Percentiles rank a stretch among this genome's conserved stretches.
Evolutionary conservation across 202 grass and related monocot genomes (phyloP).

Genomic region (Schoenoplectus tabernaemontani): DNA sequence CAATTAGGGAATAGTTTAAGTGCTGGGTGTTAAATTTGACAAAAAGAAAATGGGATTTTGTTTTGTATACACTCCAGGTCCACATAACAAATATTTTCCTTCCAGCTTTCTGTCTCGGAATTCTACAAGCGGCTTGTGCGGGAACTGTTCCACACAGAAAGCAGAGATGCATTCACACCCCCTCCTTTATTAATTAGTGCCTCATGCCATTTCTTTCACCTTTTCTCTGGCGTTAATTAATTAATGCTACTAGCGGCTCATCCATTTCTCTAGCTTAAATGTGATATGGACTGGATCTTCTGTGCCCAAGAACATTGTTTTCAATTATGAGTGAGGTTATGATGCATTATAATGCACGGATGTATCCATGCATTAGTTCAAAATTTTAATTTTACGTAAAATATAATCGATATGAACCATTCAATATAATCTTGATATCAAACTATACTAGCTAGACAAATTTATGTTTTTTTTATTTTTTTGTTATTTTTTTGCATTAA

Average conservation of each 20-base stretch:
- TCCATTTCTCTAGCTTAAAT: neutral
- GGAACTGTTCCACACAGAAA: constrained; percentile 11
- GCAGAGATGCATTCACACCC: neutral
- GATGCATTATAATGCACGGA: too few species aligned
- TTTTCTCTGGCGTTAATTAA: neutral
- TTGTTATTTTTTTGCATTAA: too few species aligned
- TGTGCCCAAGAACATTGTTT: neutral
- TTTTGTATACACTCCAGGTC: neutral
- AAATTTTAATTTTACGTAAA: too few species aligned
- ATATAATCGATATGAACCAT: too few species aligned
- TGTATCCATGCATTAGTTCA: too few species aligned
- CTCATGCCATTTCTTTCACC: neutral
- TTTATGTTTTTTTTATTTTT: too few species aligned
- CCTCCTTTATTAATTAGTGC: neutral
- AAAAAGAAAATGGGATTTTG: neutral
- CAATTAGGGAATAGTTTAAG: neutral
- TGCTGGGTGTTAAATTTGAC: neutral
- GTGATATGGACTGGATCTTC: neutral
- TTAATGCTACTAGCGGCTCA: neutral
- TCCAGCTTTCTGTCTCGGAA: constrained; percentile 7
- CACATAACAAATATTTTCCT: constrained; percentile 7
- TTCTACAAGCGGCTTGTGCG: constrained; percentile 27
- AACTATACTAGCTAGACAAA: too few species aligned
- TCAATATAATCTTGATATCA: too few species aligned
- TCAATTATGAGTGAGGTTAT: neutral